A percentile compares a stretch with the other conserved stretches of the same genome.
phyloP scores from a whole-genome alignment of 257 asterid genomes.

The Cordia subcordata region DNA sequence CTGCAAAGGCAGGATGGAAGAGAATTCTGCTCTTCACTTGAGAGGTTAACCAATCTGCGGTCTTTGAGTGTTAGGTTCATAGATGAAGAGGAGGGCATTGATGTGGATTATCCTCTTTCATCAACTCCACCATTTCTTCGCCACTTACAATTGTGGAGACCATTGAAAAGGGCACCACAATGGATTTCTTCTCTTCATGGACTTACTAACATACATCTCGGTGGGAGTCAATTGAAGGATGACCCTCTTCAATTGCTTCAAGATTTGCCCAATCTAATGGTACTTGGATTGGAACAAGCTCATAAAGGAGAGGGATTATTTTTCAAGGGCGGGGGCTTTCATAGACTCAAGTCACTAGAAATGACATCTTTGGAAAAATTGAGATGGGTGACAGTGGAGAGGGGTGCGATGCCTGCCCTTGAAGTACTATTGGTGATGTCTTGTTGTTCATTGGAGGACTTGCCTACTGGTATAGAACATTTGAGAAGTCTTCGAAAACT shows the following conservation, averaged over 20 bases:
- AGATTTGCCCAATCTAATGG: constrained; percentile 28
- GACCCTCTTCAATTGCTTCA: constrained; percentile 21
- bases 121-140: constrained; percentile 15
- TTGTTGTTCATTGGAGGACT: neutral
- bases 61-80: constrained; percentile 2
- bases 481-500: constrained; percentile 1
- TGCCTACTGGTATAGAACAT: constrained; percentile 8
- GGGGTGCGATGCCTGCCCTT: constrained; percentile 28
- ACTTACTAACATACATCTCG: constrained; percentile 7
- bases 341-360: constrained; percentile 19
- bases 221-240: constrained; percentile 15
- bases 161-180: constrained; percentile 19
- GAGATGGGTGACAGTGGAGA: constrained; percentile 16
- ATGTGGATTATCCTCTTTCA: too few species aligned
- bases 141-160: constrained; percentile 8
- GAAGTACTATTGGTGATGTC: constrained; percentile 8
- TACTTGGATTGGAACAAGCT: constrained; percentile 11
- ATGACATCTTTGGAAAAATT: constrained; percentile 10
- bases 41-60: constrained; percentile 16
- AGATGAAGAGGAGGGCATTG: neutral
- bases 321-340: constrained; percentile 26
- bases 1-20: constrained; percentile 21
- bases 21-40: constrained; percentile 22
- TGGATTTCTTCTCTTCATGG: constrained; percentile 25
- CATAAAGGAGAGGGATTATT: constrained; percentile 21